phyloP scores from a whole-genome alignment of 306 rosid species.

The Cicer judaicum region DNA sequence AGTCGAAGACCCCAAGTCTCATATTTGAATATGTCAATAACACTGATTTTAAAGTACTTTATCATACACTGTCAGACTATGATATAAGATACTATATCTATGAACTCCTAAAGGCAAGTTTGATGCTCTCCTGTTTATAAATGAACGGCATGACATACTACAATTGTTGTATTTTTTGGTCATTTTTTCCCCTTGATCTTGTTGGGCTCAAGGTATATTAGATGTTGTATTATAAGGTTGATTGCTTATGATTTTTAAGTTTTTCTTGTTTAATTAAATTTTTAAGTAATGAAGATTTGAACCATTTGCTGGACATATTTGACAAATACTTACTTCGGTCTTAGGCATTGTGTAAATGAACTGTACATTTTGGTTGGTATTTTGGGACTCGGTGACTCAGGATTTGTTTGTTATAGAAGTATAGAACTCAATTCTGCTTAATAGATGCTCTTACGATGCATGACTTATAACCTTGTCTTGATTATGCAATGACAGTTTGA shows the following conservation, averaged over 20 bases:
- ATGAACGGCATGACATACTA: neutral
- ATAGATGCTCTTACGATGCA: constrained; percentile 12
- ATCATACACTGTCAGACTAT: constrained; percentile 81
- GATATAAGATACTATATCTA: constrained; percentile 83
- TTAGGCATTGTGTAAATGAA: constrained; percentile 21
- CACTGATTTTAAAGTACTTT: constrained; percentile 90
- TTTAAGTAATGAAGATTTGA: constrained; percentile 1
- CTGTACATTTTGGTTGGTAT: constrained; percentile 12
- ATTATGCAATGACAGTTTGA: neutral
- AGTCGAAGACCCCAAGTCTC: constrained; percentile 92
- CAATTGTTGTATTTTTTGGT: neutral
- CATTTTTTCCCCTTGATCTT: constrained; percentile 15
- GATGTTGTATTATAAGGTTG: constrained; percentile 26
- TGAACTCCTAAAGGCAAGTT: constrained; percentile 84
- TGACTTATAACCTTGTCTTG: constrained; percentile 17
- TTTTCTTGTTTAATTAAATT: constrained; percentile 29
- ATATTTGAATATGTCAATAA: constrained; percentile 87
- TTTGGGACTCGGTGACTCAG: constrained; percentile 24
- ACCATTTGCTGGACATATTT: constrained; percentile 18
- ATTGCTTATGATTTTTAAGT: constrained; percentile 19
- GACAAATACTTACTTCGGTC: constrained; percentile 31
- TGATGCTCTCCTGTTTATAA: constrained; percentile 20
- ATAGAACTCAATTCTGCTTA: neutral
- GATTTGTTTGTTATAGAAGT: constrained; percentile 29
- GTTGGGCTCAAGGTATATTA: neutral